Evolutionary conservation across 2,329 filamentous ascomycete genomes (phyloP).

Genomic region (Metarhizium anisopliae): DNA sequence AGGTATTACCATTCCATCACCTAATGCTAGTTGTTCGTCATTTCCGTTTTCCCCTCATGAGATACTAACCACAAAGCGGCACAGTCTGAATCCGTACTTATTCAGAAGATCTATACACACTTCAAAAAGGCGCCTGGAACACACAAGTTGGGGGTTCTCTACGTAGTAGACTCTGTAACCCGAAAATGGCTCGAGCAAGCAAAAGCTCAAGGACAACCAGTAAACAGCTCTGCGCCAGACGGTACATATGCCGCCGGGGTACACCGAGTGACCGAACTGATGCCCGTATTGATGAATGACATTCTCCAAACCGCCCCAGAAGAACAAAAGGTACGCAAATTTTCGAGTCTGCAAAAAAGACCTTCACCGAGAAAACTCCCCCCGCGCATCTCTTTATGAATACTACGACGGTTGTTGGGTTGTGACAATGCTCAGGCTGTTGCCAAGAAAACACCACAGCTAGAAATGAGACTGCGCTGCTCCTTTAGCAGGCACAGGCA

Average conservation of each 20-base stretch:
- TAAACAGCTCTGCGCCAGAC: conserved; percentile 73
- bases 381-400: neutral
- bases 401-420: neutral
- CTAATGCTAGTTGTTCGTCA: neutral
- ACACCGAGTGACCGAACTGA: conserved; percentile 89
- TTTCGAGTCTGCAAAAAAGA: conserved; percentile 3
- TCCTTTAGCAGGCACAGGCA: neutral
- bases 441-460: neutral
- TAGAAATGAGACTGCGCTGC: neutral
- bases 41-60: conserved; percentile 1
- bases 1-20: conserved; percentile 49
- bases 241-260: conserved; percentile 93
- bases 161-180: conserved; percentile 99
- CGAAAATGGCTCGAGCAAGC: conserved; percentile 98
- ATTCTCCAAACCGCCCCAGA: conserved; percentile 80
- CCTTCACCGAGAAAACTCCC: neutral
- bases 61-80: conserved; percentile 11
- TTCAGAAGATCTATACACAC: conserved; percentile 94
- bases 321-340: conserved; percentile 88
- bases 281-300: conserved; percentile 92
- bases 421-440: neutral
- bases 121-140: conserved; percentile 91
- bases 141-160: conserved; percentile 97
- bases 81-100: conserved; percentile 86
- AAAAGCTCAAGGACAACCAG: conserved; percentile 72